A percentile compares a stretch with the other conserved stretches of the same genome.
Conservation (phyloP, 345 rosid species). For the Cardiospermum halicacabum region DNA sequence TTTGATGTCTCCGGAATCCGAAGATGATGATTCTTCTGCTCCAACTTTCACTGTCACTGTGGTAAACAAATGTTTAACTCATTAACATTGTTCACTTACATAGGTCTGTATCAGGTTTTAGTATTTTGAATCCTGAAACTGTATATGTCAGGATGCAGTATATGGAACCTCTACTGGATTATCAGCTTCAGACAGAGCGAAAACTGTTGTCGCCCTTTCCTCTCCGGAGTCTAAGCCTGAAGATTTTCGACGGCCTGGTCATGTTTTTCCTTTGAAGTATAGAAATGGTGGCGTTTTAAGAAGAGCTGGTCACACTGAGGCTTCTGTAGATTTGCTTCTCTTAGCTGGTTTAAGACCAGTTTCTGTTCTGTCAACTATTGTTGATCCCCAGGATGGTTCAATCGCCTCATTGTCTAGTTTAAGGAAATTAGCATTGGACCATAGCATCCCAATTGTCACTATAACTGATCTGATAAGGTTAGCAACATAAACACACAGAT, state of each 20-base stretch:
- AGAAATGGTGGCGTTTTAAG: constrained; percentile 79
- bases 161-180: constrained; percentile 65
- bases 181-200: constrained; percentile 68
- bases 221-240: constrained; percentile 50
- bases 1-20: constrained; percentile 69
- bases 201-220: constrained; percentile 68
- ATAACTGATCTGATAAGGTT: constrained; percentile 84
- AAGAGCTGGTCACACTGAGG: constrained; percentile 89
- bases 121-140: not conserved
- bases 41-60: constrained; percentile 85
- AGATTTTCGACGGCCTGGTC: constrained; percentile 83
- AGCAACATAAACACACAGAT: not conserved
- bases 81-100: not conserved
- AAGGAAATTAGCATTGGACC: constrained; percentile 47
- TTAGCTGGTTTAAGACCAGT: constrained; percentile 58
- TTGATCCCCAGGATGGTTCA: constrained; percentile 68
- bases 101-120: not conserved
- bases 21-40: constrained; percentile 73
- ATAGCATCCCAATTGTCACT: constrained; percentile 58
- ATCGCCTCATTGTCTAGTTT: constrained; percentile 48
- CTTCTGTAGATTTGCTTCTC: constrained; percentile 68
- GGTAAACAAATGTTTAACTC: constrained; percentile 24
- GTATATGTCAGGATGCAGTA: constrained; percentile 53
- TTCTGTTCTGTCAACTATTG: constrained; percentile 64
- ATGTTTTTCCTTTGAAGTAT: constrained; percentile 88